Conservation (phyloP, 2,329 filamentous ascomycete genomes). For the Macroventuria anomochaeta region DNA sequence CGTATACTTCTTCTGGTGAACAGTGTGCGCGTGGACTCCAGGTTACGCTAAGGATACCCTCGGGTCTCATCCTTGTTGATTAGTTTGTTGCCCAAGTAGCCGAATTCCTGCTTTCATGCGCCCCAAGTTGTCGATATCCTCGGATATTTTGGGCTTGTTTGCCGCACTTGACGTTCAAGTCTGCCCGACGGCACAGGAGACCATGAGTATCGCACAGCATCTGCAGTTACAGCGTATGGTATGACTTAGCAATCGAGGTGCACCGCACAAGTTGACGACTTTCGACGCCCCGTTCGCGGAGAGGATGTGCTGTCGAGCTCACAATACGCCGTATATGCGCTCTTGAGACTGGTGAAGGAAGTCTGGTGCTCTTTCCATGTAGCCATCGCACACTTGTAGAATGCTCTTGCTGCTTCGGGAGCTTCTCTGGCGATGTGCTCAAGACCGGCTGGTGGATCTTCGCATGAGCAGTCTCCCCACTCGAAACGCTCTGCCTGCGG, state of each 20-base stretch:
- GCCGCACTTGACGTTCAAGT: background rate
- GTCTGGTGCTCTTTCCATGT: slow-evolving; percentile 13
- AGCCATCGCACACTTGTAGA: slow-evolving; percentile 6
- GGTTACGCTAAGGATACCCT: background rate
- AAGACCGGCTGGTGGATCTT: background rate
- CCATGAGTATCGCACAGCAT: too few species aligned
- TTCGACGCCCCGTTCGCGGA: background rate
- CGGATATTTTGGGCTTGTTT: background rate
- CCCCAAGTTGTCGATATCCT: background rate
- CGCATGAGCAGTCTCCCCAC: slow-evolving; percentile 9
- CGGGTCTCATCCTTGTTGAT: background rate
- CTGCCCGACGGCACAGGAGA: background rate
- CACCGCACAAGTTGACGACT: slow-evolving; percentile 1
- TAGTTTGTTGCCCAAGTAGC: background rate
- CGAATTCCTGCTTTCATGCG: background rate
- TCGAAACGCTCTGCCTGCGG: background rate
- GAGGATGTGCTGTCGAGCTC: background rate
- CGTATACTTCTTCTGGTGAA: background rate
- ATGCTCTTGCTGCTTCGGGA: background rate
- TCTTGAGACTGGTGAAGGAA: slow-evolving; percentile 6
- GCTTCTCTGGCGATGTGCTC: background rate
- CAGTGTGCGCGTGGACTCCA: background rate
- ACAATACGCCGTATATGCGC: slow-evolving; percentile 12
- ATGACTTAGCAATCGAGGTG: background rate
- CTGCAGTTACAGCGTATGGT: background rate